Base-by-base conservation (phyloP, 169 alveolate genomes). In the Ichthyophthirius multifiliis region DNA sequence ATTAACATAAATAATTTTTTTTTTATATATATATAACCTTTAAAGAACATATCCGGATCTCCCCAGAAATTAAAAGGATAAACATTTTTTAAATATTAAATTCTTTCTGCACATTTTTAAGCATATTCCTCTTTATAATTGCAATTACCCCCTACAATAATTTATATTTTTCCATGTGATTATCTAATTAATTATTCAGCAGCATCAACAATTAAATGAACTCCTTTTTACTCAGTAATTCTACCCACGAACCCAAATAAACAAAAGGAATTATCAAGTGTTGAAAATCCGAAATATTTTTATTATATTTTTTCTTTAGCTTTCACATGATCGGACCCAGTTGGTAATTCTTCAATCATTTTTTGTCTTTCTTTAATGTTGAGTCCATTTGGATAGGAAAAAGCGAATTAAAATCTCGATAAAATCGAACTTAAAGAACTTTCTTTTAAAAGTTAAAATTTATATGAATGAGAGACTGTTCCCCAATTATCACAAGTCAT, bases 21-120 rank as follows among this genome's bases (percentile, higher is more conserved):
- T 6, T 9, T 9, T 41, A 9, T 9, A 9, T 41, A 41, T 6
- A n/a, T 13, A 45, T 6, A 6, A 45, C 63, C 63, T 45, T 44
- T 67, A n/a, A 67, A 67, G 89, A 97, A 97, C 48, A 92, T 93
- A 76, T 91, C 88, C 7, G 99, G 98, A 43, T 89, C 96, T 1
- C 98, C 98, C 96, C 97, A 97, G 91, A 97, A 95, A 44, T 91
- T 86, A 32, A 88, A 85, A 5, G 99, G 98, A 90, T 91, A 95
- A 63, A 76, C 88, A 5, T 77, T 65, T 83, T 81, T 84, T 9
- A 91, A 74, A 65, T 84, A 65, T 23, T 65, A 45, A 65, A 93
- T 89, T 81, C 84, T 85, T 7, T 84, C 55, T 16, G 96, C 95
- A 77, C 97, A 94, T 30, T 85, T 86, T 12, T 94, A 96, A 10